A percentile compares a stretch with the other conserved stretches of the same genome.
Conservation (phyloP, 345 rosid species). For the Gossypium ekmanianum region DNA sequence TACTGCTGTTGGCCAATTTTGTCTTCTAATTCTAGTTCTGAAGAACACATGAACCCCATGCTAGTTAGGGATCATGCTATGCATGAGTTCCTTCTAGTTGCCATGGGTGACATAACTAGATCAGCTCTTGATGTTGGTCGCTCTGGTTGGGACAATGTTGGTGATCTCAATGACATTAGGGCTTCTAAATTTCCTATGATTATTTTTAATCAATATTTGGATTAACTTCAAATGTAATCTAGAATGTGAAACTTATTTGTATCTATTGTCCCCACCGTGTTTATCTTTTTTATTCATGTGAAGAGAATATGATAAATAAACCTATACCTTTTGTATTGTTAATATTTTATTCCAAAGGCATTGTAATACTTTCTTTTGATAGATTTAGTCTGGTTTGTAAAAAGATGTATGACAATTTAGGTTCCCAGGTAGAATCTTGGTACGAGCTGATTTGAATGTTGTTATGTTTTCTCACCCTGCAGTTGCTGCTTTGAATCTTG, state of each 20-base stretch:
- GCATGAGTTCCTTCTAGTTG: constrained; percentile 91
- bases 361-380: not conserved
- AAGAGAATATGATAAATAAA: not conserved
- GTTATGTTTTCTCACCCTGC: not conserved
- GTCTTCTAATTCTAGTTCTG: constrained; percentile 39
- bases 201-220: not conserved
- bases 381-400: not conserved
- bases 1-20: constrained; percentile 74
- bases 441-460: not conserved
- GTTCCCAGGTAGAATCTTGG: not conserved
- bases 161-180: constrained; percentile 72
- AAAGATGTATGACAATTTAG: not conserved
- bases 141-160: constrained; percentile 94
- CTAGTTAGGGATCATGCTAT: constrained; percentile 69
- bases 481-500: not conserved
- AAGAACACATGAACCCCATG: constrained; percentile 36
- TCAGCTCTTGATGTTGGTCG: constrained; percentile 70
- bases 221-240: not conserved
- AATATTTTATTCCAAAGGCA: not conserved
- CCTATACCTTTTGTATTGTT: not conserved
- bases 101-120: constrained; percentile 91
- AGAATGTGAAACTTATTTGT: not conserved
- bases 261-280: not conserved
- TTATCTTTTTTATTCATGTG: not conserved
- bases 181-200: not conserved